Evolutionary conservation across 768 basidiomycete genomes (phyloP).

Genomic region (Chiua virens): DNA sequence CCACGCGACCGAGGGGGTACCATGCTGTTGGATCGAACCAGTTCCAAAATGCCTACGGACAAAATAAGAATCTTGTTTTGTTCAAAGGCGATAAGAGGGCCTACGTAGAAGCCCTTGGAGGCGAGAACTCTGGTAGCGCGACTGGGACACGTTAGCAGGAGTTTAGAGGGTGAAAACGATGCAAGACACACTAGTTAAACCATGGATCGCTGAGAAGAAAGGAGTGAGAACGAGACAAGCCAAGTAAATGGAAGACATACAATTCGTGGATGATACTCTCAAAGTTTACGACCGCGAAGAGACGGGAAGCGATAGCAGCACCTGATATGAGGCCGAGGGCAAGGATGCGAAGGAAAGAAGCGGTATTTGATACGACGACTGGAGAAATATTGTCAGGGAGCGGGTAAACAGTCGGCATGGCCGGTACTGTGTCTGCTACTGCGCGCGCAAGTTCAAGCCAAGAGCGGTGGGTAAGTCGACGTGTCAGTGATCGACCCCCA

Average conservation of each 20-base stretch:
- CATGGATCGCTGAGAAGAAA: constrained; percentile 76
- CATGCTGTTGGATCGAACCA: constrained; percentile 99
- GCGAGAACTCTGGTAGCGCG: constrained; percentile 92
- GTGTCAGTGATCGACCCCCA: constrained; percentile 21
- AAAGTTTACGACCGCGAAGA: constrained; percentile 97
- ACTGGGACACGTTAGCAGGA: constrained; percentile 40
- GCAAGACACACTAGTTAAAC: constrained; percentile 90
- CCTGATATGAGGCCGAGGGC: constrained; percentile 89
- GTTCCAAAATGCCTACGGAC: constrained; percentile 94
- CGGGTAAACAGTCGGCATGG: constrained; percentile 73
- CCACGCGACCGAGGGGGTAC: constrained; percentile 98
- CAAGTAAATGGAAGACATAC: constrained; percentile 47
- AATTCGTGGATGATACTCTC: constrained; percentile 99
- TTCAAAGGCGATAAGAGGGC: constrained; percentile 27
- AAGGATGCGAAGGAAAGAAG: constrained; percentile 86
- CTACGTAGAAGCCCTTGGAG: constrained; percentile 91
- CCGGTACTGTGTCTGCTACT: constrained; percentile 29
- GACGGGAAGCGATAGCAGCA: constrained; percentile 91
- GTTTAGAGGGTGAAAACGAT: background rate
- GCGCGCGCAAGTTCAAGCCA: no score
- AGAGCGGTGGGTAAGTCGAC: constrained; percentile 13
- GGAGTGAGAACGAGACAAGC: background rate
- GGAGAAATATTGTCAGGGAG: constrained; percentile 71
- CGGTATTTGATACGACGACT: constrained; percentile 79
- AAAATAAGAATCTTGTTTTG: constrained; percentile 2